Conservation (phyloP, 1,284 basidiomycete species). For the Apiotrichum domesticum region DNA sequence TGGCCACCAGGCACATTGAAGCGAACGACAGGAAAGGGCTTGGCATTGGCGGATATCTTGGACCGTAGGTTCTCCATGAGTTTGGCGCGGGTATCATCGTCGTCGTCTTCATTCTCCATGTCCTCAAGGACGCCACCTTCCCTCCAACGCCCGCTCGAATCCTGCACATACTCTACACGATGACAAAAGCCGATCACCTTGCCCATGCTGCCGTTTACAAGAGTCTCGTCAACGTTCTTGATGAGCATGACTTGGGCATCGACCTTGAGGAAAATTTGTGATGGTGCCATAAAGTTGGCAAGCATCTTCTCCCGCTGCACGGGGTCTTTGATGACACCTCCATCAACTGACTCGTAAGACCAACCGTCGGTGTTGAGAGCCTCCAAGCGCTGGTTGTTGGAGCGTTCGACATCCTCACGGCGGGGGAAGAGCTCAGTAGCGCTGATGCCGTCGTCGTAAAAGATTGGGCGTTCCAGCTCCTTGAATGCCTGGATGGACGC, state of each 20-base stretch:
- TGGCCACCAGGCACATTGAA: slow-evolving; percentile 59
- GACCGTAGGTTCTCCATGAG: slow-evolving; percentile 34
- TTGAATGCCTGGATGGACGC: slow-evolving; percentile 60
- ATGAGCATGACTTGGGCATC: slow-evolving; percentile 64
- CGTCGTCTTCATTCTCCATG: slow-evolving; percentile 27
- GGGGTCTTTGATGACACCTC: slow-evolving; percentile 53
- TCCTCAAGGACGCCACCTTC: slow-evolving; percentile 15
- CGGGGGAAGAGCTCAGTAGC: slow-evolving; percentile 83
- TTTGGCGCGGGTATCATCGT: slow-evolving; percentile 36
- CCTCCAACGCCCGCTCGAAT: slow-evolving; percentile 28
- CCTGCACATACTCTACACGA: slow-evolving; percentile 26
- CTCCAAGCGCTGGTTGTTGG: slow-evolving; percentile 63
- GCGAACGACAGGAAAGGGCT: slow-evolving; percentile 65
- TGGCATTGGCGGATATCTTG: slow-evolving; percentile 28
- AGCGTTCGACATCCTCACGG: slow-evolving; percentile 70
- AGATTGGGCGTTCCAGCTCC: slow-evolving; percentile 52
- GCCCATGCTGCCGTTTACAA: slow-evolving; percentile 81
- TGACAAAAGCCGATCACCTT: slow-evolving; percentile 61
- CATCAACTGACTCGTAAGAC: slow-evolving; percentile 54
- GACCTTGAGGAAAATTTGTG: slow-evolving; percentile 57
- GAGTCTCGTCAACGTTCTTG: slow-evolving; percentile 66
- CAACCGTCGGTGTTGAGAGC: slow-evolving; percentile 48
- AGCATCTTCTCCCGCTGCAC: slow-evolving; percentile 60
- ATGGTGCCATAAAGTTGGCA: slow-evolving; percentile 65
- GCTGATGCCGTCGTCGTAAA: slow-evolving; percentile 64